phyloP scores from a whole-genome alignment of 2,329 filamentous ascomycete species.

The Xylaria polymorpha region DNA sequence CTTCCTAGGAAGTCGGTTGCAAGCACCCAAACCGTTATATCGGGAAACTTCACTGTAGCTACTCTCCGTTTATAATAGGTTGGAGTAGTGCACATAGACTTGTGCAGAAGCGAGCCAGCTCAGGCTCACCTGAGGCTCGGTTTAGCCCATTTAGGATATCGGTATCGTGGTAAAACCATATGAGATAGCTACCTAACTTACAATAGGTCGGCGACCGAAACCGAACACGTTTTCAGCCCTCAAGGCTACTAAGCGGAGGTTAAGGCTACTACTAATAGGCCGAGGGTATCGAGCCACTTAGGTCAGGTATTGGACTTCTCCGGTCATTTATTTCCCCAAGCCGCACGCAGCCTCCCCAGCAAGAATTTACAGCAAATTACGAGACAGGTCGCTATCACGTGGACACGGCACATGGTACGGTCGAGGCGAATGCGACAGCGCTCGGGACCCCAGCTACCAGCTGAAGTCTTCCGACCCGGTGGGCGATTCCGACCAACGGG shows the following conservation, averaged over 20 bases:
- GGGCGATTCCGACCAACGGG: neutral
- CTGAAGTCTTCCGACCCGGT: conserved; percentile 4
- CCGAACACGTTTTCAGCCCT: neutral
- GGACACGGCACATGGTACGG: neutral
- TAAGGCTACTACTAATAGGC: too few relatives aligned
- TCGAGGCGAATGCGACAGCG: conserved; percentile 16
- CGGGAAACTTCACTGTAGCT: too few relatives aligned
- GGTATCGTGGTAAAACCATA: too few relatives aligned
- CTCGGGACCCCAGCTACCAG: neutral
- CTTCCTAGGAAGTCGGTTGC: too few relatives aligned
- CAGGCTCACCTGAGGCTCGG: too few relatives aligned
- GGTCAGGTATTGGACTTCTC: neutral
- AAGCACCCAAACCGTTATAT: too few relatives aligned
- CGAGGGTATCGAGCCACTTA: too few relatives aligned
- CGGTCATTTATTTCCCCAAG: neutral
- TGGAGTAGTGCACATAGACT: too few relatives aligned
- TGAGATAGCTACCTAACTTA: too few relatives aligned
- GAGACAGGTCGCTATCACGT: conserved; percentile 19
- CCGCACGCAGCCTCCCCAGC: neutral
- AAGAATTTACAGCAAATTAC: conserved; percentile 13
- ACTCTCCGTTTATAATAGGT: too few relatives aligned
- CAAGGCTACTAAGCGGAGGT: neutral
- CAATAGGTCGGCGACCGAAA: neutral
- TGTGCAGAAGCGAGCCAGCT: too few relatives aligned
- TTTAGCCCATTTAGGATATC: too few relatives aligned